phyloP scores from a whole-genome alignment of 805 yeast species.

The Barnettozyma populi region DNA sequence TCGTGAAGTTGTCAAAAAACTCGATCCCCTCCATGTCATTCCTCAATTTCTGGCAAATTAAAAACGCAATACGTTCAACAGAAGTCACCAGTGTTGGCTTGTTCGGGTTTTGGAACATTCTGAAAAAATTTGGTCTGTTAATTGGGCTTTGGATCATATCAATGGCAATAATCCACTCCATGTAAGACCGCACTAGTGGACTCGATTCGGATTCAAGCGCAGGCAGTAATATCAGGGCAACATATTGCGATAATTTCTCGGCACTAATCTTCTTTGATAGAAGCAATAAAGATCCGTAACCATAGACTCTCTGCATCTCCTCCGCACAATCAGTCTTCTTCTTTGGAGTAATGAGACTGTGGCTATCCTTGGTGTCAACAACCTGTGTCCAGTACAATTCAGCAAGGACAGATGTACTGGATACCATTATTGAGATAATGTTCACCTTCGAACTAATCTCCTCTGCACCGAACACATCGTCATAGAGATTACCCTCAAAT shows the following conservation, averaged over 20 bases:
- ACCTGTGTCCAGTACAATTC: constrained; percentile 20
- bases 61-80: constrained; percentile 55
- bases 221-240: constrained; percentile 27
- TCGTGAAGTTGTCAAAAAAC: constrained; percentile 39
- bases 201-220: constrained; percentile 61
- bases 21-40: constrained; percentile 16
- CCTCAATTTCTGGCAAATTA: constrained; percentile 43
- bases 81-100: constrained; percentile 47
- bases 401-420: constrained; percentile 23
- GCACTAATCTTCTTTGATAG: constrained; percentile 33
- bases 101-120: constrained; percentile 29
- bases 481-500: constrained; percentile 37
- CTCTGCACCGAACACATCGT: constrained; percentile 45
- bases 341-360: constrained; percentile 42
- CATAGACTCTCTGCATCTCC: constrained; percentile 56
- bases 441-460: constrained; percentile 52
- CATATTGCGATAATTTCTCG: constrained; percentile 18
- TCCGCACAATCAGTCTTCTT: constrained; percentile 64
- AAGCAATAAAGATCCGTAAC: constrained; percentile 48
- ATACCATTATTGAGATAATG: constrained; percentile 42
- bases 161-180: constrained; percentile 72
- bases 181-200: constrained; percentile 66
- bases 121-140: constrained; percentile 24
- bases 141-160: constrained; percentile 28
- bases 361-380: constrained; percentile 29